These are phyloP conservation scores for Leishmania lainsoni DNA, from an alignment of 208 protist species.

Conservation along the genomic window DNA sequence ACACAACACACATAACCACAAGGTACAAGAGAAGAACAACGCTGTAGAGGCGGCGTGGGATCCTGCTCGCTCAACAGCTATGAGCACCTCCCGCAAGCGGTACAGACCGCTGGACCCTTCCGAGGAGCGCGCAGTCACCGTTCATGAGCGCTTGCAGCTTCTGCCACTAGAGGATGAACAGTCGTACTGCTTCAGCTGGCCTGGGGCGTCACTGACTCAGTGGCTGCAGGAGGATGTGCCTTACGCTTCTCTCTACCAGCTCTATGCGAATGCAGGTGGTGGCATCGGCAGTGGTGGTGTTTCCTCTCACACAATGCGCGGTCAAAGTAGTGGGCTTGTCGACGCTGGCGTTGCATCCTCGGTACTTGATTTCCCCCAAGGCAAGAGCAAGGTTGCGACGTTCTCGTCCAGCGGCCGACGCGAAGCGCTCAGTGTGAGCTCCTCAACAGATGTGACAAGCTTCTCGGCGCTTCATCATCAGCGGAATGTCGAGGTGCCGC, in stretches of 20 bases:
- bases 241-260: slow-evolving; percentile 29
- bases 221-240: slow-evolving; percentile 26
- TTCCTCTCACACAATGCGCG: neutral
- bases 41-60: neutral
- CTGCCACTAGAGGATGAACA: slow-evolving; percentile 66
- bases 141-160: slow-evolving; percentile 49
- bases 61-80: slow-evolving; percentile 4
- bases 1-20: neutral
- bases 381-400: neutral
- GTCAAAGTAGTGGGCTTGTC: neutral
- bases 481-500: slow-evolving; percentile 22
- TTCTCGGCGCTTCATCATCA: neutral
- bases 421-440: neutral
- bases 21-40: neutral
- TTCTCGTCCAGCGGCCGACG: neutral
- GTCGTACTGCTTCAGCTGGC: slow-evolving; percentile 88
- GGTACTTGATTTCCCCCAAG: neutral
- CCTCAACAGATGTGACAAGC: neutral
- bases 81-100: slow-evolving; percentile 64
- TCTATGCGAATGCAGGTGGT: slow-evolving; percentile 3
- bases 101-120: slow-evolving; percentile 78
- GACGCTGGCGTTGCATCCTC: neutral
- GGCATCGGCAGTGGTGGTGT: slow-evolving; percentile 4
- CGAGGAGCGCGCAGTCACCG: slow-evolving; percentile 66
- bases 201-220: slow-evolving; percentile 47